Evolutionary conservation across 495 filamentous ascomycete species (phyloP).

Genomic region (Aspergillus heteromorphus): DNA sequence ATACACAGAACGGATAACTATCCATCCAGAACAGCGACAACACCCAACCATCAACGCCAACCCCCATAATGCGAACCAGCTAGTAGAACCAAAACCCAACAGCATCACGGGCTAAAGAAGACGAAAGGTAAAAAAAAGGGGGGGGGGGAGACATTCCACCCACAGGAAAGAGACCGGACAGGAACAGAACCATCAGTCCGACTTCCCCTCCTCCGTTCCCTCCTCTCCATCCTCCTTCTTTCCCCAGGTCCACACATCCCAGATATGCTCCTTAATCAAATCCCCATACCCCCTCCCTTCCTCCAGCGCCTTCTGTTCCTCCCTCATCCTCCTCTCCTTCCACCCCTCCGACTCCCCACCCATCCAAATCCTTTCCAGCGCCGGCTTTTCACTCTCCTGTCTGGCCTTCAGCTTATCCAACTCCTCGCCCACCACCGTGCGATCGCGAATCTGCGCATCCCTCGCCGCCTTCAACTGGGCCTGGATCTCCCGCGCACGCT

Average conservation of each 20-base stretch:
- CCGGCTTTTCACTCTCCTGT: slow-evolving; percentile 31
- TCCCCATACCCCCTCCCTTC: slow-evolving; percentile 76
- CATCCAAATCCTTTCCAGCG: slow-evolving; percentile 58
- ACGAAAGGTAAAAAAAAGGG: too few species aligned
- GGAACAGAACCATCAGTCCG: not conserved
- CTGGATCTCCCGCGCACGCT: slow-evolving; percentile 51
- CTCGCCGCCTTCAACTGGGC: slow-evolving; percentile 31
- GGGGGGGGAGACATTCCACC: too few species aligned
- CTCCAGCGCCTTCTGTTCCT: slow-evolving; percentile 67
- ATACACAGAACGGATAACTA: too few species aligned
- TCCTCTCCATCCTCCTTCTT: slow-evolving; percentile 21
- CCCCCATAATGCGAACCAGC: too few species aligned
- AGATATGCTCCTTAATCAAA: slow-evolving; percentile 78
- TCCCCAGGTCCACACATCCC: slow-evolving; percentile 70
- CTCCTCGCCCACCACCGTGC: slow-evolving; percentile 27
- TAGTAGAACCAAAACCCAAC: too few species aligned
- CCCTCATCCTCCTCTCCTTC: slow-evolving; percentile 63
- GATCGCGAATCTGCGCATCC: slow-evolving; percentile 28
- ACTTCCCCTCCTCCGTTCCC: slow-evolving; percentile 17
- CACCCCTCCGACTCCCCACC: slow-evolving; percentile 60
- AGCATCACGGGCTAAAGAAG: not conserved
- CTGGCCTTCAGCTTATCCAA: slow-evolving; percentile 38
- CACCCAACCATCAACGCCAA: too few species aligned
- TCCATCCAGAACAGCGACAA: too few species aligned
- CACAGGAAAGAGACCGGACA: too few species aligned